A percentile compares a stretch with the other conserved stretches of the same genome.
Conservation (phyloP, 352 stramenopile genomes). For the Thalassiosira mediterranea region DNA sequence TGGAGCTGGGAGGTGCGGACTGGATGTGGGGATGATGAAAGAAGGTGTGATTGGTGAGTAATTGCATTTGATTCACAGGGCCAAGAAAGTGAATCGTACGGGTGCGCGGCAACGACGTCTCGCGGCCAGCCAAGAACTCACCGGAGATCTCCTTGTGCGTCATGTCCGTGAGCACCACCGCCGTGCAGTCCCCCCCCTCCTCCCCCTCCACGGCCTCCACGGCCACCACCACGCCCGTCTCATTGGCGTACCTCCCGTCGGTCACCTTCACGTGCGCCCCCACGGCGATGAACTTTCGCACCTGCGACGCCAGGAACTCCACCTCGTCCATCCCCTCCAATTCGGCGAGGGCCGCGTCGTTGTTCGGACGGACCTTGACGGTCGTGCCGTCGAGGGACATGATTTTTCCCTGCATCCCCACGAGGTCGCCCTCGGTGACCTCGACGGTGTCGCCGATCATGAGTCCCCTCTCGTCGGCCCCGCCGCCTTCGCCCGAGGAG, state of each 20-base stretch:
- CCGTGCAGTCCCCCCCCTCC: slow-evolving; percentile 69
- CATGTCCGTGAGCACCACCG: slow-evolving; percentile 85
- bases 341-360: slow-evolving; percentile 60
- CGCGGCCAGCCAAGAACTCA: slow-evolving; percentile 23
- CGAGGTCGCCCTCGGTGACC: slow-evolving; percentile 85
- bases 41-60: slow-evolving; percentile 2
- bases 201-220: slow-evolving; percentile 80
- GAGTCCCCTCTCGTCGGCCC: slow-evolving; percentile 59
- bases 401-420: slow-evolving; percentile 84
- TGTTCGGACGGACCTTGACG: slow-evolving; percentile 82
- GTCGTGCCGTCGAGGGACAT: slow-evolving; percentile 82
- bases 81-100: not conserved
- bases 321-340: slow-evolving; percentile 80
- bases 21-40: slow-evolving; percentile 11
- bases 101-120: not conserved
- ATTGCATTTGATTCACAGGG: too few species aligned
- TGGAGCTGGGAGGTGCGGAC: slow-evolving; percentile 82
- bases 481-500: slow-evolving; percentile 12
- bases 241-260: slow-evolving; percentile 83
- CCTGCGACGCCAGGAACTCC: slow-evolving; percentile 82
- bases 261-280: slow-evolving; percentile 85
- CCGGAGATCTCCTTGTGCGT: slow-evolving; percentile 85
- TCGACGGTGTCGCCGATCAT: slow-evolving; percentile 85
- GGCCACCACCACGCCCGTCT: slow-evolving; percentile 84
- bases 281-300: slow-evolving; percentile 84